Evolutionary conservation across 345 rosid genomes (phyloP).

Genomic region (Populus pruinosa): DNA sequence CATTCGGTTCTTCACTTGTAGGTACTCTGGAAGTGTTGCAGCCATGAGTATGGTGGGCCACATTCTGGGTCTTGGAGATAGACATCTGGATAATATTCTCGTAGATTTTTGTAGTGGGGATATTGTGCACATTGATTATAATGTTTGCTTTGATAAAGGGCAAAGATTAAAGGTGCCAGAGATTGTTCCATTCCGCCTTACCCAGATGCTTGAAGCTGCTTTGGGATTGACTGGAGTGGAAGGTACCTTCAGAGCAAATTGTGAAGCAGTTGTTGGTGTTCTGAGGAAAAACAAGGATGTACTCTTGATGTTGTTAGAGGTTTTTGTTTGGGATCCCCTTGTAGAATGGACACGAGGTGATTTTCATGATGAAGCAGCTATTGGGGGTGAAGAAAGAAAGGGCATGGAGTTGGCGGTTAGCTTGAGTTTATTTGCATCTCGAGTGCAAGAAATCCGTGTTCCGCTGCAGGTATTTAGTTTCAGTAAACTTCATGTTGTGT

Average conservation of each 20-base stretch:
- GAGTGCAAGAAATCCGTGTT: constrained; percentile 93
- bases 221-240: constrained; percentile 85
- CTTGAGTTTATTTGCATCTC: constrained; percentile 91
- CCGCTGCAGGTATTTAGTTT: constrained; percentile 70
- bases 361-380: constrained; percentile 93
- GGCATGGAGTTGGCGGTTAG: constrained; percentile 98
- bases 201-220: constrained; percentile 81
- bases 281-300: constrained; percentile 80
- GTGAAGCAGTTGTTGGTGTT: constrained; percentile 77
- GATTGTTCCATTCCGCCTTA: constrained; percentile 90
- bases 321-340: constrained; percentile 93
- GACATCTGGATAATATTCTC: constrained; percentile 93
- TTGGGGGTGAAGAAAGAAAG: constrained; percentile 95
- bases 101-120: constrained; percentile 90
- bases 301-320: constrained; percentile 81
- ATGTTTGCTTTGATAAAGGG: constrained; percentile 95
- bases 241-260: constrained; percentile 74
- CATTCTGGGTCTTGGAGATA: constrained; percentile 86
- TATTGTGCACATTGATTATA: constrained; percentile 90
- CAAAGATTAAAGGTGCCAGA: constrained; percentile 85
- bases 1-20: constrained; percentile 31
- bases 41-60: constrained; percentile 98
- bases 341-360: constrained; percentile 96
- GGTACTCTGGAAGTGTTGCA: constrained; percentile 89
- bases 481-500: neutral